Percentiles rank a stretch among this genome's conserved stretches.
Conservation (phyloP, 2,329 filamentous ascomycete species). For the Epichloe gansuensis region DNA sequence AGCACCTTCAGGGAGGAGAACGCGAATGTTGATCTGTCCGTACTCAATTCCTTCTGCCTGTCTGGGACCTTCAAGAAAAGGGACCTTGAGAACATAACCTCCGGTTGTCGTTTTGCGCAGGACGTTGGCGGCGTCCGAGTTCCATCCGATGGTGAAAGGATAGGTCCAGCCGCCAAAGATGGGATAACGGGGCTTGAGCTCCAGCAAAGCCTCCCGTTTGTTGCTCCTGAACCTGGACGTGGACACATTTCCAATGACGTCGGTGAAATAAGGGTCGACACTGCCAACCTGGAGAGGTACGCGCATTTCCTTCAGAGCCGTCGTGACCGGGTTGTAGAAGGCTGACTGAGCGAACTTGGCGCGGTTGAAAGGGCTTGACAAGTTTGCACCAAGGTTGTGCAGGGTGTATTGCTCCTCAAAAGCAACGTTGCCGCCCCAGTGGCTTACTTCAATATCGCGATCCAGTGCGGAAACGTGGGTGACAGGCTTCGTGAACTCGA, state of each 20-base stretch:
- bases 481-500: constrained; percentile 90
- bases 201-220: constrained; percentile 67
- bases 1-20: constrained; percentile 85
- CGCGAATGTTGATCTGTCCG: constrained; percentile 62
- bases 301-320: constrained; percentile 69
- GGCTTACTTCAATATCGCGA: constrained; percentile 87
- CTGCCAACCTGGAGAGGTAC: constrained; percentile 72
- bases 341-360: constrained; percentile 61
- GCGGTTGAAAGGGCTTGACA: constrained; percentile 60
- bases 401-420: constrained; percentile 91
- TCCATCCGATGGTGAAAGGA: constrained; percentile 94
- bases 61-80: constrained; percentile 87
- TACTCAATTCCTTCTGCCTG: constrained; percentile 79
- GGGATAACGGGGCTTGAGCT: constrained; percentile 91
- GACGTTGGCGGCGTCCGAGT: constrained; percentile 68
- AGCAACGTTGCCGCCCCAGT: constrained; percentile 95
- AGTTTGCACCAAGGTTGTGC: constrained; percentile 72
- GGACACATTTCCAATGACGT: constrained; percentile 93
- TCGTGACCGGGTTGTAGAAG: constrained; percentile 66
- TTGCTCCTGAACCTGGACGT: constrained; percentile 78
- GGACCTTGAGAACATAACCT: constrained; percentile 77
- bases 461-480: constrained; percentile 69
- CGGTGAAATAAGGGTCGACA: constrained; percentile 83
- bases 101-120: constrained; percentile 55
- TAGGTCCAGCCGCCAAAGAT: constrained; percentile 97